Base-by-base conservation (phyloP, 176 grass and related monocot genomes). In the Bothriochloa decipiens region DNA sequence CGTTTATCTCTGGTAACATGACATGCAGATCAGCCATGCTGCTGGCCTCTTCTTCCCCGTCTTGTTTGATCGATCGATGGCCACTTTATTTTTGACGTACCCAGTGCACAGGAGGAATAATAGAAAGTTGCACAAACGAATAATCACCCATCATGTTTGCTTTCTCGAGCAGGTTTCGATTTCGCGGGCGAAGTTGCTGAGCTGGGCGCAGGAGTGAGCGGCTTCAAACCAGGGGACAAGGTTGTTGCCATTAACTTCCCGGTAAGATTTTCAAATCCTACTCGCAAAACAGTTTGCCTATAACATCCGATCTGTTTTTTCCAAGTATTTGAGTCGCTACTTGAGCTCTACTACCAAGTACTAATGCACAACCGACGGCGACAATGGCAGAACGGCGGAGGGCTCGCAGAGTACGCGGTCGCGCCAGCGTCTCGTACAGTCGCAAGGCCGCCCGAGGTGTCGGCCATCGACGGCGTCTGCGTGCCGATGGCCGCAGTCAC, bases 191-290 rank as follows among this genome's bases (percentile, higher is more conserved):
- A 97, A 81, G 90, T 94, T 36, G 60, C 76, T 15, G 83, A 86
- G 84, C 7, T 92, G 52, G 95, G 95, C 76, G 75, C 74, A 11
- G 95, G 82, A 2, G 92, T 92, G 14, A 91, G 55, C 58, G 5
- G n/a, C 90, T 97, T 91, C 84, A 94, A 89, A 42, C 81, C 86
- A 29, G 95, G 95, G 14, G 90, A 97, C 63, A 94, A 94, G 89
- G 88, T 94, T 62, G 71, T 91, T 26, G 85, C 86, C 11, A 64
- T 87, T 28, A 91, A 79, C 79, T 94, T 94, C 85, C 83, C 32
- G 47, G 92, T 94, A 81, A 89, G 63, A 35, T 11, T 60, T 5
- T 8, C 2, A 32, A n/a, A 58, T 18, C 15, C 1, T 52, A 2
- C 49, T 52, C 5, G 16, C 49, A n/a, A 55, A 58, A 22, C 50